Evolutionary conservation across 2,329 filamentous ascomycete species (phyloP), one percentile per base, ranked within the genome.

Genomic region (Pseudogymnoascus sp.): DNA sequence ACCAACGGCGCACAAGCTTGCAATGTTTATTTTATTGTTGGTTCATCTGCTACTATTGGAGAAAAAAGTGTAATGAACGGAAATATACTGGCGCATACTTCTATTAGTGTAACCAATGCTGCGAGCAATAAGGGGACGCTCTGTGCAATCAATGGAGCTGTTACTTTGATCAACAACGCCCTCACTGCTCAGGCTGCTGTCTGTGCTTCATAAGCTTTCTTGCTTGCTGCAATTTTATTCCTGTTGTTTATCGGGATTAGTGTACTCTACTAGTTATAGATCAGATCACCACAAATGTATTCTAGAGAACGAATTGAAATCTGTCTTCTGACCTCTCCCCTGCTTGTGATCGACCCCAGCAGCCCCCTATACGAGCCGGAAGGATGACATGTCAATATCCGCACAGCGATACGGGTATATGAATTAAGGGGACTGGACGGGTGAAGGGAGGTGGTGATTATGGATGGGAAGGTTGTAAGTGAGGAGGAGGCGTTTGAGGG

Each of bases 11-110:
- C 67, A 11, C 62, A 68, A 56, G 46, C 67, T 41, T 69, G 68
- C 63, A 66, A 67, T 56, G 62, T 68, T 50, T 68, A 60, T 63
- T 68, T 63, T 46, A 59, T 59, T 53, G 64, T 68, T 22, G 66
- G 68, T 5, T 61, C 61, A 19, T 68, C 67, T 7, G 67, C 65
- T 43, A 65, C 64, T 4, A 64, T 64, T 62, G 43, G 28, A 4
- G 59, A 22, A 19, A 59, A 24, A 6, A 56, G 40, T 31, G 14
- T 8, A 5, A n/a, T 65, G 56, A 40, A 63, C 16, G 64, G 61
- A 31, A 65, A 65, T 16, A 24, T 65, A 16, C 28, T 65, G 12
- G 64, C 64, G 7, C 60, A 64, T 46, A 62, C 62, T 22, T 43
- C 64, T 46, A 50, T 65, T 28, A 19, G 59, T 12, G 19, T 28